phyloP scores from a whole-genome alignment of 164 flowering plant genomes.

The Dillenia suffruticosa region DNA sequence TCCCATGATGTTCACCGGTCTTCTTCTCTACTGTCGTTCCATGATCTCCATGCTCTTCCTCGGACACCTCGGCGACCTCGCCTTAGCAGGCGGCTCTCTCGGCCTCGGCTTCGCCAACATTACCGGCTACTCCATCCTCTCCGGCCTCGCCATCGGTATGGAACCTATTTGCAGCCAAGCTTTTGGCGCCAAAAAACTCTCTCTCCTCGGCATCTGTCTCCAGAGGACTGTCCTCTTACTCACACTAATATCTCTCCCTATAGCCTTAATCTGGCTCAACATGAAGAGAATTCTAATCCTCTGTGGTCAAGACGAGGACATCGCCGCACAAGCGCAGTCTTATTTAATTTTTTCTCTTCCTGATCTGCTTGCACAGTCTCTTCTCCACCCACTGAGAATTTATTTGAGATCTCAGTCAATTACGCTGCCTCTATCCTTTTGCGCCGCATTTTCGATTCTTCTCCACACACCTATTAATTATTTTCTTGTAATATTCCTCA shows the following conservation, averaged over 20 bases:
- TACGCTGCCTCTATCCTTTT: conserved; percentile 51
- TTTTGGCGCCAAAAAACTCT: conserved; percentile 46
- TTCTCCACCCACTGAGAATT: conserved; percentile 56
- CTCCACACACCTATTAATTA: conserved; percentile 53
- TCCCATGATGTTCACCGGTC: conserved; percentile 59
- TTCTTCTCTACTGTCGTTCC: conserved; percentile 58
- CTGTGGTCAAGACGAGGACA: conserved; percentile 45
- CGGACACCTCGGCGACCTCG: conserved; percentile 57
- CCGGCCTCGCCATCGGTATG: conserved; percentile 78
- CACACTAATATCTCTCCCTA: conserved; percentile 34
- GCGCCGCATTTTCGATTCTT: conserved; percentile 40
- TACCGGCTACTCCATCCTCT: conserved; percentile 22
- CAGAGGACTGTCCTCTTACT: conserved; percentile 50
- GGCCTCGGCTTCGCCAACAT: conserved; percentile 60
- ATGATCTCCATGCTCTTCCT: conserved; percentile 73
- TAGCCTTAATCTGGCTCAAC: conserved; percentile 51
- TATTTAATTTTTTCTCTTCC: conserved; percentile 54
- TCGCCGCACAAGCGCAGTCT: conserved; percentile 48
- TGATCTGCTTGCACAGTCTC: conserved; percentile 52
- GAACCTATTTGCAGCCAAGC: conserved; percentile 78
- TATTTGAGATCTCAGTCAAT: conserved; percentile 60
- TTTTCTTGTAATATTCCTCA: conserved; percentile 33
- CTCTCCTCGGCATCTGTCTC: conserved; percentile 46
- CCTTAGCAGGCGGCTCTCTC: conserved; percentile 65
- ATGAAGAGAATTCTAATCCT: conserved; percentile 38